These are phyloP conservation scores for Rhodamnia argentea DNA, from an alignment of 345 rosid genomes.

Conservation along the genomic window DNA sequence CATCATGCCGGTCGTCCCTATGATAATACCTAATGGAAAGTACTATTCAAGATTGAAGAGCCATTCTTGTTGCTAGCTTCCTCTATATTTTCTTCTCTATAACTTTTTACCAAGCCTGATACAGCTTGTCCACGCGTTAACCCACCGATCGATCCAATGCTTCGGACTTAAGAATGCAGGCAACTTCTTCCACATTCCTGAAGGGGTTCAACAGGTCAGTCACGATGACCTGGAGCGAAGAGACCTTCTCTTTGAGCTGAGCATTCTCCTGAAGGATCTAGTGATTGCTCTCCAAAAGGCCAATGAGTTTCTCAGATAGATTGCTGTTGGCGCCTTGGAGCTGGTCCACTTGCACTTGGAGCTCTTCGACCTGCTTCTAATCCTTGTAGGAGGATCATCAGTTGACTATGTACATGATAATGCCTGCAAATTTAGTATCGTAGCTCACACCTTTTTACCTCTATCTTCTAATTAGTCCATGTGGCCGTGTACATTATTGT, in stretches of 20 bases:
- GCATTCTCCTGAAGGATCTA: constrained; percentile 61
- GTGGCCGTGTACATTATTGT: not conserved
- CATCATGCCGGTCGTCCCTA: not conserved
- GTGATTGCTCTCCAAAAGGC: constrained; percentile 53
- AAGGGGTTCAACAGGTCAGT: constrained; percentile 37
- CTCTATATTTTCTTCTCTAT: too few species aligned
- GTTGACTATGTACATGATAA: not conserved
- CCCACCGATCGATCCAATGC: constrained; percentile 6
- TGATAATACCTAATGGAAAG: not conserved
- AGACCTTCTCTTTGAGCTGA: constrained; percentile 56
- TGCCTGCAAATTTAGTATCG: not conserved
- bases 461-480: not conserved
- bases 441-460: not conserved
- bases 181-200: constrained; percentile 23
- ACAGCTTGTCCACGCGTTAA: not conserved
- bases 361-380: too few species aligned
- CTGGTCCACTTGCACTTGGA: constrained; percentile 47
- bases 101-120: too few species aligned
- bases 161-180: constrained; percentile 15
- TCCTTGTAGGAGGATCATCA: not conserved
- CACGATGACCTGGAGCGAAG: constrained; percentile 47
- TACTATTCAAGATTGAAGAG: not conserved
- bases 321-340: constrained; percentile 44
- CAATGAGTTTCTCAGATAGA: constrained; percentile 57
- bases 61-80: not conserved